Evolutionary conservation across 2,329 filamentous ascomycete species (phyloP).

Genomic region (Trichophyton mentagrophytes): DNA sequence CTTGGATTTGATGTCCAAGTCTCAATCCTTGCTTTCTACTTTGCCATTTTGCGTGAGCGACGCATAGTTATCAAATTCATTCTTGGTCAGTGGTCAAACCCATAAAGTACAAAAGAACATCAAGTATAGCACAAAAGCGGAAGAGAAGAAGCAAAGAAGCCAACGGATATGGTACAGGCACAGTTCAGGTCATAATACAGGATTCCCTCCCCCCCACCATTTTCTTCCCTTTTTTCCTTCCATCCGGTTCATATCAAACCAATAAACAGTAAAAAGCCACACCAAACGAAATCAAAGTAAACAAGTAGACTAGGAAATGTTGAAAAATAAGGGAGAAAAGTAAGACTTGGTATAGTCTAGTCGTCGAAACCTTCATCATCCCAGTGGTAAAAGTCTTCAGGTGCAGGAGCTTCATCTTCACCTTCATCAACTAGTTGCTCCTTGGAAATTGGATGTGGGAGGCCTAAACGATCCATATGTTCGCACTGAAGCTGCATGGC

Average conservation of each 20-base stretch:
- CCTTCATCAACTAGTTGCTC: not conserved
- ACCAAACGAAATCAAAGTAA: not conserved
- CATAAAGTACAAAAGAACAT: not conserved
- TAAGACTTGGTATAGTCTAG: too few species aligned
- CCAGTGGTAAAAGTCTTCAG: slow-evolving; percentile 1
- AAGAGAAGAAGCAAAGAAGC: not conserved
- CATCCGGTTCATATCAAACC: too few species aligned
- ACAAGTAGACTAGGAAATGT: not conserved
- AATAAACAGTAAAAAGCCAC: too few species aligned
- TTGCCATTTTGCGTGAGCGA: not conserved
- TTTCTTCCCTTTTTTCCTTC: not conserved
- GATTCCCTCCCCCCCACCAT: too few species aligned
- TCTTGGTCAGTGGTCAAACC: not conserved
- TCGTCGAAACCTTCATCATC: not conserved
- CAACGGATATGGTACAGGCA: not conserved
- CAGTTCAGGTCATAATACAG: not conserved
- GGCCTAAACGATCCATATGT: not conserved
- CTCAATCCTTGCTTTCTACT: not conserved
- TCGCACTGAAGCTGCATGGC: not conserved
- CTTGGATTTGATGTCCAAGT: not conserved
- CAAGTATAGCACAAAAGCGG: not conserved
- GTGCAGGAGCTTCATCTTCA: slow-evolving; percentile 1
- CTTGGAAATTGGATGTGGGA: not conserved
- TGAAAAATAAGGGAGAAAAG: too few species aligned
- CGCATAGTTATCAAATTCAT: not conserved